phyloP scores from a whole-genome alignment of 2,329 filamentous ascomycete genomes.

The Ceratocystis harringtonii region DNA sequence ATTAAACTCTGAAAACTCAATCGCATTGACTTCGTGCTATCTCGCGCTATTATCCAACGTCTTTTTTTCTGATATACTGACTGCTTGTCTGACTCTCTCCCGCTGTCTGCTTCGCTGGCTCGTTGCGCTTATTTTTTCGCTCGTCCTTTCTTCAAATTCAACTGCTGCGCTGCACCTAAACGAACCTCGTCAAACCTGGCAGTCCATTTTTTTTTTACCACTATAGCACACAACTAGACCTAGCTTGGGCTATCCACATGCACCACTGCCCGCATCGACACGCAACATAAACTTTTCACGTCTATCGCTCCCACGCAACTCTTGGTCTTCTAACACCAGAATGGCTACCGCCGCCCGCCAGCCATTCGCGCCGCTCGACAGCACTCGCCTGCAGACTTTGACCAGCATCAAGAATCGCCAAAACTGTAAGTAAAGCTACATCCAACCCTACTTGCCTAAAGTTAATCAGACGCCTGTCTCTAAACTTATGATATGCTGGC shows the following conservation, averaged over 20 bases:
- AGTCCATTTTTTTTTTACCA: neutral
- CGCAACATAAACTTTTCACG: neutral
- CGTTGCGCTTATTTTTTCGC: neutral
- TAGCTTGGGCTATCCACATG: neutral
- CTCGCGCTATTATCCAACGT: neutral
- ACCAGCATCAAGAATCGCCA: conserved; percentile 67
- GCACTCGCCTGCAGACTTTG: conserved; percentile 53
- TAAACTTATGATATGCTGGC: neutral
- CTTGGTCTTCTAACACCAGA: conserved; percentile 17
- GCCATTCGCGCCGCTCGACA: conserved; percentile 60
- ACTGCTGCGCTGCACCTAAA: neutral
- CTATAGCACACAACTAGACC: neutral
- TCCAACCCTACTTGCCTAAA: neutral
- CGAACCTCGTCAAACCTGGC: conserved; percentile 2
- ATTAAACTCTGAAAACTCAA: neutral
- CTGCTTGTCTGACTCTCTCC: neutral
- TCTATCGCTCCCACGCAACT: neutral
- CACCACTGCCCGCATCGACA: neutral
- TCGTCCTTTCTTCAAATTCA: neutral
- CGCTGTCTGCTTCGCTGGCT: conserved; percentile 10
- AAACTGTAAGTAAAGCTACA: conserved; percentile 40
- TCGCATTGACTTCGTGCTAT: conserved; percentile 3
- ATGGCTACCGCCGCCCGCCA: conserved; percentile 49
- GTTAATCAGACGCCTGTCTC: neutral
- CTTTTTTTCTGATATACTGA: too few relatives aligned